Percentiles rank a stretch among this genome's conserved stretches.
These are phyloP conservation scores for Sporobolomyces pararoseus DNA, from an alignment of 768 basidiomycete species.

Conservation along the genomic window DNA sequence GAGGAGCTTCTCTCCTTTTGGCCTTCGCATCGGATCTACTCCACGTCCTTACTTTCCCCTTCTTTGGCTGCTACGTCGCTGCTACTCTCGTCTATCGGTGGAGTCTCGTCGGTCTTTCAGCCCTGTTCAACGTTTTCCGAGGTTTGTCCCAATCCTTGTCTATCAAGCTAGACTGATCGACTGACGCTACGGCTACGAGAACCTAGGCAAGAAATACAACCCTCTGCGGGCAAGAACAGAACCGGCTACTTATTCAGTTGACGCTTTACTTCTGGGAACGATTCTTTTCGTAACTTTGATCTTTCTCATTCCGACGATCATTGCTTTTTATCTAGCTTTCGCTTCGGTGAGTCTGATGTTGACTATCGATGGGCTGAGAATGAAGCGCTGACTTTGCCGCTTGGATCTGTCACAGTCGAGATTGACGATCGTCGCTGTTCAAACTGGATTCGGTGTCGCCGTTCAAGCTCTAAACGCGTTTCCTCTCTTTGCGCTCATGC, in stretches of 20 bases:
- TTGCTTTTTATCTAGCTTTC: constrained; percentile 81
- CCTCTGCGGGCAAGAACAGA: constrained; percentile 81
- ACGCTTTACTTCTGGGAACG: constrained; percentile 91
- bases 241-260: constrained; percentile 82
- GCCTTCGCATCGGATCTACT: constrained; percentile 67
- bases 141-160: too few relatives aligned
- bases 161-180: too few relatives aligned
- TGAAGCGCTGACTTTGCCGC: too few relatives aligned
- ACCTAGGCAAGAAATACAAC: constrained; percentile 90
- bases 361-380: neutral
- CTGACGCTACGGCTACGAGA: too few relatives aligned
- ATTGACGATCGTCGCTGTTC: constrained; percentile 58
- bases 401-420: too few relatives aligned
- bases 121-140: constrained; percentile 84
- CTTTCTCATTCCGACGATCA: constrained; percentile 77
- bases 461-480: constrained; percentile 86
- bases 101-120: constrained; percentile 60
- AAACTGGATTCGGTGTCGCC: constrained; percentile 62
- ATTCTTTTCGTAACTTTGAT: constrained; percentile 76
- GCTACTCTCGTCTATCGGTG: constrained; percentile 62
- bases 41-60: constrained; percentile 64
- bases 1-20: constrained; percentile 60
- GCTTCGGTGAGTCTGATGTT: constrained; percentile 57
- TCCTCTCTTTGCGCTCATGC: constrained; percentile 80
- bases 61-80: constrained; percentile 66